A percentile compares a stretch with the other conserved stretches of the same genome.
phyloP scores from a whole-genome alignment of 1,284 basidiomycete species.

The Inonotus obliquus region DNA sequence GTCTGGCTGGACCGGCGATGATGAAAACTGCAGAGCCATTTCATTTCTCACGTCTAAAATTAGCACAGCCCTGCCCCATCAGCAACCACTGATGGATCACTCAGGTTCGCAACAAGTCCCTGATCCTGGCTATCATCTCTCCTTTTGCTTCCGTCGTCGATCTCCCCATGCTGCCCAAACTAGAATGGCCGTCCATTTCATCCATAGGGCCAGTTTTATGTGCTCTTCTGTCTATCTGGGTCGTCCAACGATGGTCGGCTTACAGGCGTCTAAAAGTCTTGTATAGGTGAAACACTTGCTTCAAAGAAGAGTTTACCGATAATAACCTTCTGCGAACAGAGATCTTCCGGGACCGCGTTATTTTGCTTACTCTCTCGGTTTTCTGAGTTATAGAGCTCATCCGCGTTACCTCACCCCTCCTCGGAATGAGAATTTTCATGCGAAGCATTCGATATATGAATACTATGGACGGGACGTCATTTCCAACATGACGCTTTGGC shows the following conservation, averaged over 20 bases:
- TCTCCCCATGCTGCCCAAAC: neutral
- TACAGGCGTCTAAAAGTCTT: neutral
- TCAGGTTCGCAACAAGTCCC: neutral
- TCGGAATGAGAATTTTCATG: neutral
- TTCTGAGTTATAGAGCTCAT: slow-evolving; percentile 1
- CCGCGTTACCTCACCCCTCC: neutral
- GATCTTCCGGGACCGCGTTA: slow-evolving; percentile 2
- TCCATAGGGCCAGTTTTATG: neutral
- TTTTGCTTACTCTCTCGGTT: slow-evolving; percentile 1
- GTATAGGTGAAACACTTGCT: neutral
- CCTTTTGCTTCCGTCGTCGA: neutral
- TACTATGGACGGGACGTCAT: slow-evolving; percentile 1
- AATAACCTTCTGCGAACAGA: neutral
- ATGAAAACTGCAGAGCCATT: neutral
- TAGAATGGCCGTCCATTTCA: neutral
- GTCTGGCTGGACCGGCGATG: neutral
- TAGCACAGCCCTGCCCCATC: neutral
- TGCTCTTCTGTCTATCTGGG: neutral
- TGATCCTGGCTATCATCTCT: neutral
- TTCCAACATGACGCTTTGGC: neutral
- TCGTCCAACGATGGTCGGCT: neutral
- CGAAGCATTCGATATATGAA: neutral
- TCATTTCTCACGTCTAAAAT: neutral
- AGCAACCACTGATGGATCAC: neutral
- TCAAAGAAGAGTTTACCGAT: neutral